Evolutionary conservation across 495 filamentous ascomycete species (phyloP).

Genomic region (Xylaria scruposa): DNA sequence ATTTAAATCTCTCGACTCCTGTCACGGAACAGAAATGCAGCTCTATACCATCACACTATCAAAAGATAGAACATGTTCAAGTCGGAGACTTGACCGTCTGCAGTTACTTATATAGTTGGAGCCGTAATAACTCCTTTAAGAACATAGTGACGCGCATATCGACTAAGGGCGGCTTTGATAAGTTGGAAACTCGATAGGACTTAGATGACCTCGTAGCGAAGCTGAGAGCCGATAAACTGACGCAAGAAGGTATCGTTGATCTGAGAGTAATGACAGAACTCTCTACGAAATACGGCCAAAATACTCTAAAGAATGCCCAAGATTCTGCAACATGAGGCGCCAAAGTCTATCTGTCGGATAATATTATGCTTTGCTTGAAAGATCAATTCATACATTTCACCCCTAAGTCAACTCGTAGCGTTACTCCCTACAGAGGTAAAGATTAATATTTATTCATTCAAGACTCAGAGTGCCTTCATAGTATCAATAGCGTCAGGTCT

Average conservation of each 20-base stretch:
- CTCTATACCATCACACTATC: no score
- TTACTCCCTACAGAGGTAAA: not conserved
- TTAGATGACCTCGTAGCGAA: not conserved
- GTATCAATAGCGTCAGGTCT: not conserved
- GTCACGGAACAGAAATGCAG: no score
- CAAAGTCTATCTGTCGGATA: not conserved
- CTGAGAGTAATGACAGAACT: not conserved
- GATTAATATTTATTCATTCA: not conserved
- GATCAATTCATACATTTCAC: no score
- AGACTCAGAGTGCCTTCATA: not conserved
- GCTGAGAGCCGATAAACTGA: not conserved
- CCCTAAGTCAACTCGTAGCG: not conserved
- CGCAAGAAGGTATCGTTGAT: not conserved
- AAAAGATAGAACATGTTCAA: no score
- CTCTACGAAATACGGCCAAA: not conserved
- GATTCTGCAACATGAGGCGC: not conserved
- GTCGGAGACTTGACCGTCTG: no score
- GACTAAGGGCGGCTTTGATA: constrained; percentile 4
- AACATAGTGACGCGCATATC: not conserved
- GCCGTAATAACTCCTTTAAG: not conserved
- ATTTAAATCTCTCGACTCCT: no score
- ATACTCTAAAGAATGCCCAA: not conserved
- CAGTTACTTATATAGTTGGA: no score
- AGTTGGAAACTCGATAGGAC: not conserved
- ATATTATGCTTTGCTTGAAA: not conserved